phyloP scores from a whole-genome alignment of 352 stramenopile genomes.

The Globisporangium recalcitrans region DNA sequence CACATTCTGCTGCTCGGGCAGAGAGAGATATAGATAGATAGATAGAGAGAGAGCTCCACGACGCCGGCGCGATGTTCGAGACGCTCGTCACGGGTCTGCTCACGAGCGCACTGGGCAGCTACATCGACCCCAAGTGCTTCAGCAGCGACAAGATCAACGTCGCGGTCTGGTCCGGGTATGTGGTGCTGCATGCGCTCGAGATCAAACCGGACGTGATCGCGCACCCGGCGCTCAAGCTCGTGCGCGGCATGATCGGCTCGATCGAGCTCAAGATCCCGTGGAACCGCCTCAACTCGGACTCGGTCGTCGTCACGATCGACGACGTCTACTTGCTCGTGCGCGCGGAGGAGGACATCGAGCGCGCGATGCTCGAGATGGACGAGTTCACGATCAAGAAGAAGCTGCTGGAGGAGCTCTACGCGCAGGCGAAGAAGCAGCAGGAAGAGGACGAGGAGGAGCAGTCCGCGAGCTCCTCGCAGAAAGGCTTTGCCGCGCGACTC shows the following conservation, averaged over 20 bases:
- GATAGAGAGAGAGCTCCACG: neutral
- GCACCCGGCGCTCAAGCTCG: conserved; percentile 55
- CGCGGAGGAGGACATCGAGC: conserved; percentile 78
- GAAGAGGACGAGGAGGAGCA: conserved; percentile 23
- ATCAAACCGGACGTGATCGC: conserved; percentile 72
- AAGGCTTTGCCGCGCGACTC: conserved; percentile 68
- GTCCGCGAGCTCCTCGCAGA: conserved; percentile 22
- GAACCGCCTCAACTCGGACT: conserved; percentile 86
- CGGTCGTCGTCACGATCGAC: conserved; percentile 81
- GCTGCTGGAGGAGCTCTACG: conserved; percentile 75
- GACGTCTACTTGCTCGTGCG: conserved; percentile 80
- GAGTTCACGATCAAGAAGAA: conserved; percentile 83
- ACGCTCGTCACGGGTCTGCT: conserved; percentile 81
- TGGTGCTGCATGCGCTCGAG: conserved; percentile 79
- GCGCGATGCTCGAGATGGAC: conserved; percentile 67
- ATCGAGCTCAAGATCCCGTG: conserved; percentile 89
- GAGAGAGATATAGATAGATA: neutral
- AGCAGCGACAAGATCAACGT: conserved; percentile 88
- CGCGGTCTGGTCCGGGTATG: conserved; percentile 81
- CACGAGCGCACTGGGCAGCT: conserved; percentile 80
- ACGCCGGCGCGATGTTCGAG: conserved; percentile 68
- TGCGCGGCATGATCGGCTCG: conserved; percentile 76
- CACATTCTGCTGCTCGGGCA: neutral
- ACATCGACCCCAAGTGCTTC: conserved; percentile 86
- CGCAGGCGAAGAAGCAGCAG: conserved; percentile 57